Conservation (phyloP, 495 filamentous ascomycete genomes). For the Rostrohypoxylon terebratum region DNA sequence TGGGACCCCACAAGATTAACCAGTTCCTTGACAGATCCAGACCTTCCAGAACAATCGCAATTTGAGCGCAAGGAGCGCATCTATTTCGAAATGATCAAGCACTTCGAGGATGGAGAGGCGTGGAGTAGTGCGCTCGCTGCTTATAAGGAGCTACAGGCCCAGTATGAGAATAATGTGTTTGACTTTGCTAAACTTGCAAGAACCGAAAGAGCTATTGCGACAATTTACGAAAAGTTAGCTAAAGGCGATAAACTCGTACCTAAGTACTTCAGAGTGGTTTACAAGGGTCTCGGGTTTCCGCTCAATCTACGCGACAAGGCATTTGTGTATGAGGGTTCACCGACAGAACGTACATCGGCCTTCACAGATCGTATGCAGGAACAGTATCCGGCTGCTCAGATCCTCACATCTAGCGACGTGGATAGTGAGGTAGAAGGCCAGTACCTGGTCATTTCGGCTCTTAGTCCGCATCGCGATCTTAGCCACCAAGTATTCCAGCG, state of each 20-base stretch:
- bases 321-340: conserved; percentile 87
- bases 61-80: conserved; percentile 95
- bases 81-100: conserved; percentile 93
- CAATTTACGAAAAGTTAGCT: conserved; percentile 86
- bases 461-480: conserved; percentile 85
- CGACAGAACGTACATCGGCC: conserved; percentile 77
- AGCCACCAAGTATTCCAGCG: conserved; percentile 89
- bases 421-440: conserved; percentile 87
- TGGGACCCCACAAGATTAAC: conserved; percentile 84
- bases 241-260: conserved; percentile 81
- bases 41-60: conserved; percentile 83
- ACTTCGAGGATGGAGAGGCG: conserved; percentile 91
- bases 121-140: conserved; percentile 92
- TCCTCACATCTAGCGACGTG: conserved; percentile 75
- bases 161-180: conserved; percentile 89
- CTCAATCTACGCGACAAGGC: conserved; percentile 84
- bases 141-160: conserved; percentile 88
- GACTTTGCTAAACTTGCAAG: conserved; percentile 93
- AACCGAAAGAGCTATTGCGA: conserved; percentile 90
- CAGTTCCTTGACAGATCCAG: conserved; percentile 75
- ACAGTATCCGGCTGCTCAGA: conserved; percentile 88
- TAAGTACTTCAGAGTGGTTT: conserved; percentile 92
- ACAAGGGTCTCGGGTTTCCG: conserved; percentile 92
- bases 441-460: conserved; percentile 84
- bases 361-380: conserved; percentile 95